phyloP scores from a whole-genome alignment of 441 rosid genomes.

The Syzygium syzygioides region DNA sequence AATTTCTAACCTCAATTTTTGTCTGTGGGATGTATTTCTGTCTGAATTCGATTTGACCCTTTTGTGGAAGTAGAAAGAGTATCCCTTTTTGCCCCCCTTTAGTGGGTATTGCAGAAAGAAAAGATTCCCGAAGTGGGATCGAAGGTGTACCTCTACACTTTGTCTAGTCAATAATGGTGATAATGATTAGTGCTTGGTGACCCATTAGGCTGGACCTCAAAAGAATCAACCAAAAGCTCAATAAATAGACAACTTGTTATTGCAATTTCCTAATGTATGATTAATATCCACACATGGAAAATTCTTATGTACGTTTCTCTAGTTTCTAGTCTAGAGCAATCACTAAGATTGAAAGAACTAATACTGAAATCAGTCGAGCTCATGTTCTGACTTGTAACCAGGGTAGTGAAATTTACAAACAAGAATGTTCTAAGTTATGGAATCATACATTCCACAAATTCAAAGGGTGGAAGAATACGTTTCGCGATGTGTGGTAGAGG shows the following conservation, averaged over 20 bases:
- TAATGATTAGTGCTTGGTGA: background rate
- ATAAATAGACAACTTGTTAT: background rate
- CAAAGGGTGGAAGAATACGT: background rate
- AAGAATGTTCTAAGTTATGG: background rate
- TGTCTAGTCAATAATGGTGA: background rate
- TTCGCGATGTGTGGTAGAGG: background rate
- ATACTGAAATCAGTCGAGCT: background rate
- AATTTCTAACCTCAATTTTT: background rate
- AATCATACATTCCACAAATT: background rate
- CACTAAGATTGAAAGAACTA: background rate
- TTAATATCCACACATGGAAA: background rate
- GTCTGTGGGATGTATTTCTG: background rate
- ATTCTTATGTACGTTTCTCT: background rate
- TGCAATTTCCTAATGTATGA: background rate
- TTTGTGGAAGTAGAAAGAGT: background rate
- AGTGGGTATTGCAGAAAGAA: background rate
- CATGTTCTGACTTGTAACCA: background rate
- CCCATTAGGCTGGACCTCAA: background rate
- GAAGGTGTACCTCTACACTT: background rate
- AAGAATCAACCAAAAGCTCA: background rate
- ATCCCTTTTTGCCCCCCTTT: background rate
- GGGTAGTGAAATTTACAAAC: background rate
- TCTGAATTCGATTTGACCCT: background rate
- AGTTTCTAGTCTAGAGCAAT: background rate
- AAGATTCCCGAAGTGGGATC: background rate